Base-by-base conservation (phyloP, 139 green algal genomes). In the Eudorina sp. region DNA sequence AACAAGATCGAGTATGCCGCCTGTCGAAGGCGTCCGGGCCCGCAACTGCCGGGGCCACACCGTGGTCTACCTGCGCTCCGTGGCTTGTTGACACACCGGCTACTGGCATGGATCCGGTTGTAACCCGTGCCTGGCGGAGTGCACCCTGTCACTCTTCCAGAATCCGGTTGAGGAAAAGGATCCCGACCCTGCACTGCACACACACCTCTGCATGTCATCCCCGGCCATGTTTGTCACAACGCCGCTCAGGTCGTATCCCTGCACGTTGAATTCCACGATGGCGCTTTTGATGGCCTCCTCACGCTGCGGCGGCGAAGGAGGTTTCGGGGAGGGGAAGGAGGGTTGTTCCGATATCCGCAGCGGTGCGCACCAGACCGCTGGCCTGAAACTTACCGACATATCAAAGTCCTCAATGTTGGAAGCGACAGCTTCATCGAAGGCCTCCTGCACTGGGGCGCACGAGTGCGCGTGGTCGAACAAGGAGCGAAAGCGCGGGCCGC, bases 391-490 rank as follows among this genome's bases (percentile, higher is more conserved):
- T 40, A 97, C 95, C 90, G 95, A 89, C 96, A 98, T 98, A 13
- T 96, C 96, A 84, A 98, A 98, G 51, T 97, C 94, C 11, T 95
- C 93, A 0, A 97, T 95, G 83, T 98, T 98, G 1, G 94, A 95
- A 13, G 91, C 73, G 0, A 98, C 96, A 2, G 95, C 93, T 9
- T 94, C 94, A 92, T 98, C 96, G 83, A 98, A 98, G 4, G 94
- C 93, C 27, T 95, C 95, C 95, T 97, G 79, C 58, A 73, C 34
- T 62, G 31, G 48, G 55, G 27, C 58, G 41, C n/a, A n/a, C 58
- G 41, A 29, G 41, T 3, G 36, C 53, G 76, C 48, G 51, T 18
- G 3, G 6, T 79, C 55, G 55, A 29, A 9, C 14, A 18, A 5
- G 5, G 23, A 18, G 55, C 55, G n/a, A 68, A 68, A 68, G 19